Evolutionary conservation across 139 green algal species (phyloP), one percentile per base, ranked within the genome.

Genomic region (Haematococcus lacustris): DNA sequence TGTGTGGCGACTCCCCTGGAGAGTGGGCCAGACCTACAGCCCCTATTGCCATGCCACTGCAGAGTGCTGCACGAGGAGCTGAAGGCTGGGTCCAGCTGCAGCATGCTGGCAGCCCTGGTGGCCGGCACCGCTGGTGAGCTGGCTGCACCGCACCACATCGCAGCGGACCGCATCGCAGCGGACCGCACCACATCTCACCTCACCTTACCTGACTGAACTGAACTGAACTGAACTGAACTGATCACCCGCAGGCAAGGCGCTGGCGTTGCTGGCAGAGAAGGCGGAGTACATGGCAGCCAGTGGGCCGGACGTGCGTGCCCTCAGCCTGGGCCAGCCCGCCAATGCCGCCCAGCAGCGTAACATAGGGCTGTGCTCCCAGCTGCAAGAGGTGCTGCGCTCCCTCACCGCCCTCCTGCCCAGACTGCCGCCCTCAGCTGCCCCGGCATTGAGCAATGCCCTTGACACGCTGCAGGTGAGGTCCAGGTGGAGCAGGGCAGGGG

Each of bases 11-110:
- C n/a, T n/a, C n/a, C n/a, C n/a, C n/a, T n/a, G n/a, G n/a, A n/a
- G n/a, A n/a, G n/a, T n/a, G n/a, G n/a, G n/a, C n/a, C n/a, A n/a
- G n/a, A n/a, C n/a, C n/a, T n/a, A n/a, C n/a, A n/a, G n/a, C n/a
- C n/a, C n/a, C n/a, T n/a, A n/a, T n/a, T n/a, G n/a, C n/a, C n/a
- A n/a, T n/a, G n/a, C n/a, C n/a, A n/a, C 17, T 50, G 32, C 82
- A 89, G 85, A n/a, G 73, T 86, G 23, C 70, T 96, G 60, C 91
- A 97, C 64, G 91, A 95, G 77, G 89, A 96, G 82, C 74, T 96
- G 28, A 93, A 92, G 75, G 78, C 71, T 2, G 85, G 73, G 0
- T 74, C 77, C 38, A 81, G 76, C 78, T 88, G 76, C 68, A 66
- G 77, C 1, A 76, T 87, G 30, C 75, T 95, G 67, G 78, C 83